A percentile compares a stretch with the other conserved stretches of the same genome.
Evolutionary conservation across 2,329 filamentous ascomycete genomes (phyloP).

Genomic region (Trichoderma endophyticum): DNA sequence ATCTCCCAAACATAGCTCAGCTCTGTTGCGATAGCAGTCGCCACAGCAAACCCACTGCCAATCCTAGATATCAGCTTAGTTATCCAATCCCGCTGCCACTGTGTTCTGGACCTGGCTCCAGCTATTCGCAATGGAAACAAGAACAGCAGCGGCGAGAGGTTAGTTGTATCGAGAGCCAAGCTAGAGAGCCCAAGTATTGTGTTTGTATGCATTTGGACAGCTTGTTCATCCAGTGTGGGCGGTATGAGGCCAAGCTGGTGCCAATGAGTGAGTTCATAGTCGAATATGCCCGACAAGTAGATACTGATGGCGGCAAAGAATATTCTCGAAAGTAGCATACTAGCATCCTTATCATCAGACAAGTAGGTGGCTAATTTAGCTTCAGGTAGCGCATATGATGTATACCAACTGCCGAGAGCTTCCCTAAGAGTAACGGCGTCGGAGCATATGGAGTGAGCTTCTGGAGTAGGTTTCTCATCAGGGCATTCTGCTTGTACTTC

Average conservation of each 20-base stretch:
- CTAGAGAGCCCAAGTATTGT: slow-evolving; percentile 26
- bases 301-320: slow-evolving; percentile 36
- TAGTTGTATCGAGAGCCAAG: slow-evolving; percentile 21
- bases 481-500: background rate
- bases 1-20: slow-evolving; percentile 25
- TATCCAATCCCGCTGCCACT: slow-evolving; percentile 26
- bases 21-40: slow-evolving; percentile 25
- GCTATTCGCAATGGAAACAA: slow-evolving; percentile 36
- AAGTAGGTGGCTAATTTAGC: background rate
- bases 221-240: slow-evolving; percentile 23
- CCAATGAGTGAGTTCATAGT: slow-evolving; percentile 35
- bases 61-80: slow-evolving; percentile 22
- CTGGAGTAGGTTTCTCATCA: background rate
- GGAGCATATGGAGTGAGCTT: background rate
- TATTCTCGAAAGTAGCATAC: slow-evolving; percentile 23
- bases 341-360: slow-evolving; percentile 5
- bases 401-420: slow-evolving; percentile 20
- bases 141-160: slow-evolving; percentile 32
- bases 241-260: slow-evolving; percentile 22
- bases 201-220: slow-evolving; percentile 26
- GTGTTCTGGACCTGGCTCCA: slow-evolving; percentile 29
- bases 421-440: slow-evolving; percentile 13
- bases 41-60: slow-evolving; percentile 28
- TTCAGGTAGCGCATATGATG: slow-evolving; percentile 5
- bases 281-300: slow-evolving; percentile 37